Conservation (phyloP, 176 grass and related monocot species). For the Cymbopogon citratus region DNA sequence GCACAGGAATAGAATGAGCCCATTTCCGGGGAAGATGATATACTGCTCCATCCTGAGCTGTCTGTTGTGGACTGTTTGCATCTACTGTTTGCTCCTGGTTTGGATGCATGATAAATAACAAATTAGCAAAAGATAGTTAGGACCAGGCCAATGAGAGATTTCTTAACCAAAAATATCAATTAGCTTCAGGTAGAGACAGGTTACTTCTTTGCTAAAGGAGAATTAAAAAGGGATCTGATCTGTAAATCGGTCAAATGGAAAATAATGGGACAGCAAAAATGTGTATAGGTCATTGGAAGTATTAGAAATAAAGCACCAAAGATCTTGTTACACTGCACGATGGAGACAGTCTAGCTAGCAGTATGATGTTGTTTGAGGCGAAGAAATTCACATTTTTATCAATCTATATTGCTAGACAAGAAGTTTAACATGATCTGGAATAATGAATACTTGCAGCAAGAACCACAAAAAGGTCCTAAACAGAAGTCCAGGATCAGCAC, state of each 20-base stretch:
- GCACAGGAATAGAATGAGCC: constrained; percentile 77
- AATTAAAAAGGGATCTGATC: not conserved
- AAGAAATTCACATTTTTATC: not conserved
- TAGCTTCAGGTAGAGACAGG: not conserved
- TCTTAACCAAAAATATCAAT: not conserved
- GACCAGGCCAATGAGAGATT: not conserved
- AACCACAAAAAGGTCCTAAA: not conserved
- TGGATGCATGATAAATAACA: not conserved
- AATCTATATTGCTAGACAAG: not conserved
- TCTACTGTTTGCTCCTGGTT: constrained; percentile 47
- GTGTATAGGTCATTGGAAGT: not conserved
- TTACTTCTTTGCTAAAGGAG: not conserved
- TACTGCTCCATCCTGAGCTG: constrained; percentile 18
- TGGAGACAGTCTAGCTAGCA: not conserved
- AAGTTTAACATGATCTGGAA: not conserved
- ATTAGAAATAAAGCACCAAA: too few species aligned
- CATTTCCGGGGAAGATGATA: constrained; percentile 56
- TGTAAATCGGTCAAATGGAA: not conserved
- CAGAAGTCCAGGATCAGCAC: not conserved
- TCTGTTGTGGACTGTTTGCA: constrained; percentile 25
- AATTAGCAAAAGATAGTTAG: not conserved
- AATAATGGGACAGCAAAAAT: not conserved
- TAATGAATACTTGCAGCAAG: not conserved
- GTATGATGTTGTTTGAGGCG: not conserved
- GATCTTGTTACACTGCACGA: too few species aligned